A percentile compares a stretch with the other conserved stretches of the same genome.
phyloP scores from a whole-genome alignment of 495 filamentous ascomycete species.

The Penicillium chermesinum region DNA sequence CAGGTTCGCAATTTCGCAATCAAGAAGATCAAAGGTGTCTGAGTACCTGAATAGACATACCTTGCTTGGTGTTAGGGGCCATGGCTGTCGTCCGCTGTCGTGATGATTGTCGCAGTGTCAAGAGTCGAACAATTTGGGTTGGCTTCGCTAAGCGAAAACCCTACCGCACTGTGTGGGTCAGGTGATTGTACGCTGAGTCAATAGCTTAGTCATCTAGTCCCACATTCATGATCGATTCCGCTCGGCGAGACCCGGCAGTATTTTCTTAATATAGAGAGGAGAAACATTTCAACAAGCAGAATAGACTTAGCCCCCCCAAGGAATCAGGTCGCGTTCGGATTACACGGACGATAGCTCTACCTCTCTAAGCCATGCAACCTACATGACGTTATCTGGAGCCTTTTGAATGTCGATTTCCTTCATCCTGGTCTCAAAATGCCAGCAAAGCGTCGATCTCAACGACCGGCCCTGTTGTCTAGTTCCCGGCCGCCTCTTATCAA shows the following conservation, averaged over 20 bases:
- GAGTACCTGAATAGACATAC: constrained; percentile 40
- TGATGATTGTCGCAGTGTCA: constrained; percentile 46
- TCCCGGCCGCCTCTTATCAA: constrained; percentile 60
- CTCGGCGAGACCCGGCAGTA: neutral
- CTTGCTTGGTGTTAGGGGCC: constrained; percentile 74
- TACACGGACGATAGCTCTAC: no score
- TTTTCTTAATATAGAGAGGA: constrained; percentile 2
- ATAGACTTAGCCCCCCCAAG: no score
- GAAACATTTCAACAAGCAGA: no score
- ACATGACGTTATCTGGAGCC: no score
- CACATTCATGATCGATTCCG: constrained; percentile 1
- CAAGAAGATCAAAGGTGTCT: neutral
- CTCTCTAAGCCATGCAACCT: no score
- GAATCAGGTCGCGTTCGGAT: no score
- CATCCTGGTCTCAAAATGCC: neutral
- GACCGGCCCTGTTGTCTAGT: constrained; percentile 53
- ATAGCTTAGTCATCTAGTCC: constrained; percentile 14
- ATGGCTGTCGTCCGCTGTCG: constrained; percentile 57
- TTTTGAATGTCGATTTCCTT: no score
- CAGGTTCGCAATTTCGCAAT: constrained; percentile 28
- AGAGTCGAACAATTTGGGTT: constrained; percentile 40
- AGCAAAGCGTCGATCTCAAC: constrained; percentile 31
- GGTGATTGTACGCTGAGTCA: constrained; percentile 29
- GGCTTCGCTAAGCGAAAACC: constrained; percentile 46
- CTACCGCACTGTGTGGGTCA: constrained; percentile 46